These are phyloP conservation scores for Hansenula sp. DNA, from an alignment of 1,139 yeast species.

Conservation along the genomic window DNA sequence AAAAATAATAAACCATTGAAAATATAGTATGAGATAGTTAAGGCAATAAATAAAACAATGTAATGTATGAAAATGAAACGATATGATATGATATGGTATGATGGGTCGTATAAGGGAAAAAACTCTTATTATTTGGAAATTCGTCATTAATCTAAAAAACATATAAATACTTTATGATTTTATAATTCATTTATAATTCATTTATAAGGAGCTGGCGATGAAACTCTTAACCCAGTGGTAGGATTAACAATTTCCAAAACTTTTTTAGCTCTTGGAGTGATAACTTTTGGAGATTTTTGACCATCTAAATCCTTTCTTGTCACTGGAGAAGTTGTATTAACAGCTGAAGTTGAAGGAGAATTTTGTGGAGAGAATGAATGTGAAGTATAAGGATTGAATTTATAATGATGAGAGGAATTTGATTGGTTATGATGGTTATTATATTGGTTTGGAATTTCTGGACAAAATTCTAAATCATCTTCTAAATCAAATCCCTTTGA, in stretches of 20 bases:
- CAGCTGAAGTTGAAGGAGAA: slow-evolving; percentile 23
- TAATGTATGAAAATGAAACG: not conserved
- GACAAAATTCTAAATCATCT: slow-evolving; percentile 66
- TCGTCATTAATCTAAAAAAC: not conserved
- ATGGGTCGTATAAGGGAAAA: not conserved
- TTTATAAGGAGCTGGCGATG: slow-evolving; percentile 43
- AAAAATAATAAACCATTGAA: not conserved
- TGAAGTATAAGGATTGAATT: slow-evolving; percentile 60
- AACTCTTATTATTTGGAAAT: not conserved
- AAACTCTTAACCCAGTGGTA: slow-evolving; percentile 64
- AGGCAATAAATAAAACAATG: not conserved
- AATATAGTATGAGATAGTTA: not conserved
- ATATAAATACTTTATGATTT: no score
- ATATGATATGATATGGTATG: not conserved
- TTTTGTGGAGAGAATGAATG: slow-evolving; percentile 47
- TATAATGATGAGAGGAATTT: slow-evolving; percentile 21
- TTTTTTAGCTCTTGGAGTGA: slow-evolving; percentile 56
- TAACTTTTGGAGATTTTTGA: slow-evolving; percentile 13
- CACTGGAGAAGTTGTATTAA: slow-evolving; percentile 21
- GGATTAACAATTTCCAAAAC: slow-evolving; percentile 79
- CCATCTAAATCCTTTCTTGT: slow-evolving; percentile 10
- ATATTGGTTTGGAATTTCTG: slow-evolving; percentile 37
- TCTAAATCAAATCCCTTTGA: slow-evolving; percentile 62
- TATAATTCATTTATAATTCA: not conserved
- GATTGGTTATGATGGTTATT: slow-evolving; percentile 1